A percentile compares a stretch with the other conserved stretches of the same genome.
Conservation (phyloP, 495 filamentous ascomycete species). For the Penicillium simplicissimum region DNA sequence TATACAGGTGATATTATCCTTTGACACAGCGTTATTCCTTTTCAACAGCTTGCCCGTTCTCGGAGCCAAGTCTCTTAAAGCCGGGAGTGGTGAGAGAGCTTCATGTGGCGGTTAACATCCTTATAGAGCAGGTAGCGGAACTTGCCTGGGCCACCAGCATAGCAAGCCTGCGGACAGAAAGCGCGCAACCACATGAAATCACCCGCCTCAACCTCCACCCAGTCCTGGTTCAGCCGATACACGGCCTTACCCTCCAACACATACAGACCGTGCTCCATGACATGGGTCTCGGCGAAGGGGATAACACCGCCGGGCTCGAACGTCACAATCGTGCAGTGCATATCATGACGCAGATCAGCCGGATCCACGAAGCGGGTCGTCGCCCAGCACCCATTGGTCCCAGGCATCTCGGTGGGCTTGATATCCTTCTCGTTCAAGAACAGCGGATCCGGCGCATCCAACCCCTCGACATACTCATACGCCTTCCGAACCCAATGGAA, state of each 20-base stretch:
- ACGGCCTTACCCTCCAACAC: slow-evolving; percentile 33
- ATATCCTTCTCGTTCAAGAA: slow-evolving; percentile 33
- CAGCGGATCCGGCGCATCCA: slow-evolving; percentile 24
- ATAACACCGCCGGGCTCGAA: slow-evolving; percentile 31
- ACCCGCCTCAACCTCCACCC: slow-evolving; percentile 35
- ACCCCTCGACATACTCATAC: slow-evolving; percentile 26
- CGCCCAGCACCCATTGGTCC: slow-evolving; percentile 30
- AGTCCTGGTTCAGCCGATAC: slow-evolving; percentile 34
- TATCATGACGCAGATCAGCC: slow-evolving; percentile 31
- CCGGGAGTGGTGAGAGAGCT: slow-evolving; percentile 19
- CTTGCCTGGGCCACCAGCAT: slow-evolving; percentile 34
- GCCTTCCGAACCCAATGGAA: slow-evolving; percentile 34
- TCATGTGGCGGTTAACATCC: slow-evolving; percentile 37
- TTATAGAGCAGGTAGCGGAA: slow-evolving; percentile 37
- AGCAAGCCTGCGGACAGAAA: slow-evolving; percentile 35
- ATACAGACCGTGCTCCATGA: slow-evolving; percentile 33
- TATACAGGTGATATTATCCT: not conserved
- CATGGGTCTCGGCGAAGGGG: slow-evolving; percentile 30
- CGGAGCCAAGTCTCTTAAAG: not conserved
- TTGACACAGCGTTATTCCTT: not conserved
- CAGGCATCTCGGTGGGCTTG: slow-evolving; percentile 24
- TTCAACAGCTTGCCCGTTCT: not conserved
- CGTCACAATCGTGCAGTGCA: slow-evolving; percentile 32
- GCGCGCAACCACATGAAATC: slow-evolving; percentile 38
- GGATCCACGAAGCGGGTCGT: slow-evolving; percentile 31